Conservation (phyloP, 2,329 filamentous ascomycete species). For the Clonostachys byssicola region DNA sequence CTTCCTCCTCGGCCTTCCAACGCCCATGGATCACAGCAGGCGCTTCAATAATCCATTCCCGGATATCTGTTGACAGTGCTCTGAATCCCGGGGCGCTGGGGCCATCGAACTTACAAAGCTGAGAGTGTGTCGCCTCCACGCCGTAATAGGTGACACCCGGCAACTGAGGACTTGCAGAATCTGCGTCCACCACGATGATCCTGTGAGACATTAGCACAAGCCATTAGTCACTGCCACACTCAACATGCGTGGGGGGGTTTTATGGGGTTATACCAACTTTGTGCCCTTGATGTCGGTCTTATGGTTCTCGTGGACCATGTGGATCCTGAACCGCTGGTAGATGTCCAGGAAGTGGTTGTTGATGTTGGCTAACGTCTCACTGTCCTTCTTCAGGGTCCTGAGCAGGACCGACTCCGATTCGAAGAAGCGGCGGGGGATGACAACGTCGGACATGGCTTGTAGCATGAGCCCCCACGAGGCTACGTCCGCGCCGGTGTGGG, state of each 20-base stretch:
- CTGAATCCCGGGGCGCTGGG: conserved; percentile 62
- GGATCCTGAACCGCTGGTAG: conserved; percentile 65
- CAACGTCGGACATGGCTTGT: conserved; percentile 62
- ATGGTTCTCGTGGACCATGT: conserved; percentile 73
- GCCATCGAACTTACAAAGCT: conserved; percentile 69
- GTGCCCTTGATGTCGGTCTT: conserved; percentile 66
- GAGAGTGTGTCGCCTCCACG: conserved; percentile 68
- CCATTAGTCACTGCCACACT: neutral
- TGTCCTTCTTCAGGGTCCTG: conserved; percentile 67
- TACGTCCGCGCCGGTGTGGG: conserved; percentile 65
- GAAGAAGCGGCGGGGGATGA: conserved; percentile 62
- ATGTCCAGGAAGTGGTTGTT: conserved; percentile 70
- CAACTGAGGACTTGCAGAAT: conserved; percentile 64
- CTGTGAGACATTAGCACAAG: conserved; percentile 11
- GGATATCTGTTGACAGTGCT: conserved; percentile 41
- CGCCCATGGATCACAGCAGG: conserved; percentile 48
- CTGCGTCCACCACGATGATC: conserved; percentile 63
- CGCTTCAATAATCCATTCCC: conserved; percentile 49
- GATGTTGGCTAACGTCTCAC: conserved; percentile 70
- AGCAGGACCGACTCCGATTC: conserved; percentile 65
- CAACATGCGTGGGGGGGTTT: neutral
- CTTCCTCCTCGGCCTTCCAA: conserved; percentile 58
- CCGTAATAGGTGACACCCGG: conserved; percentile 69
- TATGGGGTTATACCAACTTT: conserved; percentile 27
- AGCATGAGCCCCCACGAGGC: conserved; percentile 65